Conservation (phyloP, 805 yeast genomes). For the Tetrapisispora nanseiensis region DNA sequence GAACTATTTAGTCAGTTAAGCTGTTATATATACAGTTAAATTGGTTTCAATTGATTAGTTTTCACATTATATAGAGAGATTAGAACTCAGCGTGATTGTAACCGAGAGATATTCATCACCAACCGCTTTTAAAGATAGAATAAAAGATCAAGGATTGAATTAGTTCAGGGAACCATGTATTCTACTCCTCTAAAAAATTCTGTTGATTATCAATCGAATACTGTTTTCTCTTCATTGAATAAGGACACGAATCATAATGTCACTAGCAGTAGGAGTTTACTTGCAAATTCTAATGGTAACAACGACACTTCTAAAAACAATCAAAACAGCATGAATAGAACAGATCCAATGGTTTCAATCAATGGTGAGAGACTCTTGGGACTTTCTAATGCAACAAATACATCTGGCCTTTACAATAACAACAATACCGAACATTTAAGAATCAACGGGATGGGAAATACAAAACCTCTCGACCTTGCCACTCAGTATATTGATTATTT, state of each 20-base stretch:
- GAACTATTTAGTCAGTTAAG: too few species aligned
- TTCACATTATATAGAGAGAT: neutral
- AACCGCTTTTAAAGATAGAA: too few species aligned
- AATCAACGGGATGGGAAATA: slow-evolving; percentile 25
- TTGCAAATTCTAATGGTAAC: neutral
- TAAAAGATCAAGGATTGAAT: too few species aligned
- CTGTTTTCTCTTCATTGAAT: slow-evolving; percentile 1
- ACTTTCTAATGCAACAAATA: neutral
- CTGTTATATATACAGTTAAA: too few species aligned
- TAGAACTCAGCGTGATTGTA: too few species aligned
- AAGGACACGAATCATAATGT: neutral
- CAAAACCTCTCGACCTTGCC: slow-evolving; percentile 43
- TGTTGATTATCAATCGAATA: slow-evolving; percentile 19
- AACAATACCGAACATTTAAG: slow-evolving; percentile 24
- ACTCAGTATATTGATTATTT: slow-evolving; percentile 52
- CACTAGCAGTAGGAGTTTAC: neutral
- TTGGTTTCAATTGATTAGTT: too few species aligned
- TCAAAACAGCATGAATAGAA: neutral
- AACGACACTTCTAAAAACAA: neutral
- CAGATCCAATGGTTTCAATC: neutral
- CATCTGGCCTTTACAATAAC: neutral
- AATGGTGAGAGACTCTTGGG: neutral
- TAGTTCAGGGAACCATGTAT: slow-evolving; percentile 17
- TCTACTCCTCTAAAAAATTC: slow-evolving; percentile 29
- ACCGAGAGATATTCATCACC: too few species aligned